Conservation (phyloP, 1,284 basidiomycete species). For the Microbotryomycetes sp. region DNA sequence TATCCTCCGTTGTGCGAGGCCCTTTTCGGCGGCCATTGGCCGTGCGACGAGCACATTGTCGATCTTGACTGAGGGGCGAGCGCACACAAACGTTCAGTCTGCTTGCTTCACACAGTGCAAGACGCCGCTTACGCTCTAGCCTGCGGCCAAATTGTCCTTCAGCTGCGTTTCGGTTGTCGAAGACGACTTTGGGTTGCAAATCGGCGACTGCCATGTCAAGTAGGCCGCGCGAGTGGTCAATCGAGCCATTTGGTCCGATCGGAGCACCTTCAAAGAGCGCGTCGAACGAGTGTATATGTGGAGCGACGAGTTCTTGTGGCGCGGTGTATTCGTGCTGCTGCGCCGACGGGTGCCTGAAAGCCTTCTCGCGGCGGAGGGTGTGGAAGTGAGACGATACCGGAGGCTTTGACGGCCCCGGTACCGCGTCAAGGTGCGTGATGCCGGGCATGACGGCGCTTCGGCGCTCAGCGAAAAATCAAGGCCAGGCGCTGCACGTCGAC, state of each 20-base stretch:
- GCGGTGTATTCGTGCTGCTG: slow-evolving; percentile 66
- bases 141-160: slow-evolving; percentile 39
- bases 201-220: slow-evolving; percentile 73
- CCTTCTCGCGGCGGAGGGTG: slow-evolving; percentile 73
- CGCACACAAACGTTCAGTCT: background rate
- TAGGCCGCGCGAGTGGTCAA: slow-evolving; percentile 56
- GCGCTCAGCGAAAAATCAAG: background rate
- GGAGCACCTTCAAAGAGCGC: slow-evolving; percentile 73
- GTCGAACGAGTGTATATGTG: slow-evolving; percentile 95
- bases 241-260: slow-evolving; percentile 53
- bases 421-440: slow-evolving; percentile 2
- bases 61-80: slow-evolving; percentile 64
- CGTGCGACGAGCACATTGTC: slow-evolving; percentile 74
- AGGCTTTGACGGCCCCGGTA: slow-evolving; percentile 21
- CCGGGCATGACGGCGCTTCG: slow-evolving; percentile 15
- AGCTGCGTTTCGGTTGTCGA: slow-evolving; percentile 59
- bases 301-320: slow-evolving; percentile 85
- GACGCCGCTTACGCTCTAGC: slow-evolving; percentile 38
- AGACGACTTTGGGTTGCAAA: slow-evolving; percentile 82
- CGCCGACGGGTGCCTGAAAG: slow-evolving; percentile 69
- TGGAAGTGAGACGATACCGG: slow-evolving; percentile 50
- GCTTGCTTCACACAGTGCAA: background rate
- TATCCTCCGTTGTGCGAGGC: slow-evolving; percentile 70
- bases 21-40: slow-evolving; percentile 78
- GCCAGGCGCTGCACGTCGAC: background rate